Conservation (phyloP, 495 filamentous ascomycete species). For the Bryoglossum gracile region DNA sequence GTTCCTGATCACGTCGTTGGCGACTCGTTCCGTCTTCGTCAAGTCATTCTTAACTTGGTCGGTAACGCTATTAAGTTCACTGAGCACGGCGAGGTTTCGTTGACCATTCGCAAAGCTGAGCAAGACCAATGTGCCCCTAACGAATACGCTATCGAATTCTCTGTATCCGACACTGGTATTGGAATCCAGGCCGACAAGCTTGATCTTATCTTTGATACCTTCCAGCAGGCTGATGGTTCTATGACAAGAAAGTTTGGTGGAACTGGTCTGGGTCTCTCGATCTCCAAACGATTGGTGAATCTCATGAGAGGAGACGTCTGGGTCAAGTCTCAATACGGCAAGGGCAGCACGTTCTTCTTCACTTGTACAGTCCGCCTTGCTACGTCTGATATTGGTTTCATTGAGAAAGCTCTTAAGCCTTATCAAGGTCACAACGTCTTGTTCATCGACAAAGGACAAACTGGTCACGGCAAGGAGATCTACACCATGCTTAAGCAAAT, state of each 20-base stretch:
- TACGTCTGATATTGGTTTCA: constrained; percentile 69
- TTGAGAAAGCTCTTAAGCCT: constrained; percentile 76
- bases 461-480: constrained; percentile 70
- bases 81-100: constrained; percentile 91
- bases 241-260: constrained; percentile 96
- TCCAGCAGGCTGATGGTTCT: constrained; percentile 97
- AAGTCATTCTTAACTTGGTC: constrained; percentile 83
- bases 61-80: constrained; percentile 94
- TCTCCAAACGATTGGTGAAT: constrained; percentile 91
- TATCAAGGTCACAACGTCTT: constrained; percentile 91
- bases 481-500: constrained; percentile 71
- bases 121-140: constrained; percentile 58
- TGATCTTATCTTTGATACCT: constrained; percentile 97
- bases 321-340: constrained; percentile 90
- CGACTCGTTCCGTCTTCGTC: constrained; percentile 91
- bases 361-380: constrained; percentile 89
- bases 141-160: constrained; percentile 93
- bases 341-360: constrained; percentile 94
- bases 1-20: constrained; percentile 96
- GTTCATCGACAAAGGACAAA: constrained; percentile 91
- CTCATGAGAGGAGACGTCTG: constrained; percentile 97
- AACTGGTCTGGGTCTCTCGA: constrained; percentile 91
- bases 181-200: constrained; percentile 95
- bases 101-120: constrained; percentile 75
- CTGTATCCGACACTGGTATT: constrained; percentile 95